A percentile compares a stretch with the other conserved stretches of the same genome.
Evolutionary conservation across 768 basidiomycete genomes (phyloP).

Genomic region (Kwoniella shandongensis): DNA sequence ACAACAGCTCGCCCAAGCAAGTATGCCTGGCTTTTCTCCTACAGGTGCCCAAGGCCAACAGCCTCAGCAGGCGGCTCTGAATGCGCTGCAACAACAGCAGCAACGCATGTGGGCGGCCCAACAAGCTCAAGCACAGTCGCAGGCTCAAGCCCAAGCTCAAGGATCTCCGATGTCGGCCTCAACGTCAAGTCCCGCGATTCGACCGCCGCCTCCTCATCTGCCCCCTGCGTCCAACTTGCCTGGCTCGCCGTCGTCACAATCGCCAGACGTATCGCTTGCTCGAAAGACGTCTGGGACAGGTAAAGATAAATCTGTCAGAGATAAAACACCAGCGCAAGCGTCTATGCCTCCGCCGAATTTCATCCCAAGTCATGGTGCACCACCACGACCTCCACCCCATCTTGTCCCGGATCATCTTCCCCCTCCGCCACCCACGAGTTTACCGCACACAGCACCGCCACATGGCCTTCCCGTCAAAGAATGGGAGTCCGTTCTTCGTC

Average conservation of each 20-base stretch:
- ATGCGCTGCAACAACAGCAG: slow-evolving; percentile 13
- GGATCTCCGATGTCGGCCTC: slow-evolving; percentile 8
- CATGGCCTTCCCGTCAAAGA: slow-evolving; percentile 35
- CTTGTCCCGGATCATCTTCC: not conserved
- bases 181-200: slow-evolving; percentile 14
- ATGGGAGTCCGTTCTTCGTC: slow-evolving; percentile 46
- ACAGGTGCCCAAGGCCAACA: slow-evolving; percentile 1
- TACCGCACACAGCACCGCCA: slow-evolving; percentile 1
- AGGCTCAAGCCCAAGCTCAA: slow-evolving; percentile 7
- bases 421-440: not conserved
- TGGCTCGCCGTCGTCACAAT: slow-evolving; percentile 9
- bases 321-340: slow-evolving; percentile 19
- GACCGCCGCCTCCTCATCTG: slow-evolving; percentile 29
- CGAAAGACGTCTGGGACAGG: slow-evolving; percentile 6
- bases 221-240: slow-evolving; percentile 13
- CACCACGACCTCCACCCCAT: slow-evolving; percentile 8
- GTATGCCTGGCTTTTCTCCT: slow-evolving; percentile 5
- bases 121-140: slow-evolving; percentile 1
- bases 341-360: slow-evolving; percentile 23
- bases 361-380: slow-evolving; percentile 13
- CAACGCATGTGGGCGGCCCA: slow-evolving; percentile 16
- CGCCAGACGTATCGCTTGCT: not conserved
- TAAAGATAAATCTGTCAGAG: slow-evolving; percentile 1
- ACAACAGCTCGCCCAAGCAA: slow-evolving; percentile 2
- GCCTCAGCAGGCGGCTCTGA: not conserved